These are phyloP conservation scores for Populus hybrid DNA, from an alignment of 441 rosid genomes.

Conservation along the genomic window DNA sequence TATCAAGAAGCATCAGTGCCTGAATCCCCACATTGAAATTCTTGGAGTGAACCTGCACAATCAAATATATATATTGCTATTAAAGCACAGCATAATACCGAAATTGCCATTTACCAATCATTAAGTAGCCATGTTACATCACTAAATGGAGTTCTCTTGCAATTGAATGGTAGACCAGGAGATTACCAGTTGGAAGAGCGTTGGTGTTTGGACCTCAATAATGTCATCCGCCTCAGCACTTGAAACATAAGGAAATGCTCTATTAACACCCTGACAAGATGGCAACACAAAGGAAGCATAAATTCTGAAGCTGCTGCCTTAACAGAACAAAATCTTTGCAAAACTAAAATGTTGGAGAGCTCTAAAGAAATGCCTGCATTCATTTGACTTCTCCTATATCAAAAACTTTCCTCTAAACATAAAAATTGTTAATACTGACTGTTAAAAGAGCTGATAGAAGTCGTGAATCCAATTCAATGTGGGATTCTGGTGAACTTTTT, in stretches of 20 bases:
- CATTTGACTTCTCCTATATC: background rate
- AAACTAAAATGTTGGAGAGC: background rate
- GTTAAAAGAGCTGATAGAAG: conserved; percentile 84
- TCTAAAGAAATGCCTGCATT: background rate
- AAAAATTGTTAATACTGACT: conserved; percentile 38
- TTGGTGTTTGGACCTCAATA: conserved; percentile 80
- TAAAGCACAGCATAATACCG: conserved; percentile 10
- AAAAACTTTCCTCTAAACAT: background rate
- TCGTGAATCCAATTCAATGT: conserved; percentile 90
- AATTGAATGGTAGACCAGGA: conserved; percentile 4
- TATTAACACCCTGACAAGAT: conserved; percentile 78
- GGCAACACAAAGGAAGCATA: conserved; percentile 11
- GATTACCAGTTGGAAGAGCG: conserved; percentile 85
- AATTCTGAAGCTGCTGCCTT: conserved; percentile 1
- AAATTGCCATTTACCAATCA: background rate
- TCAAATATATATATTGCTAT: conserved; percentile 7
- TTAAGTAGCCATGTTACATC: background rate
- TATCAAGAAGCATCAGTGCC: conserved; percentile 94
- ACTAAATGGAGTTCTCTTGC: background rate
- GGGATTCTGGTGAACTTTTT: conserved; percentile 50
- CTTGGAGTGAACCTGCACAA: conserved; percentile 82
- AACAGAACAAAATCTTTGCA: conserved; percentile 2
- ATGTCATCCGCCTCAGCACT: conserved; percentile 81
- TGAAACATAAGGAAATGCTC: conserved; percentile 98
- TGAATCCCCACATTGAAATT: conserved; percentile 97